A percentile compares a stretch with the other conserved stretches of the same genome.
phyloP scores from a whole-genome alignment of 2,329 filamentous ascomycete genomes.

The Pseudogymnoascus sp. region DNA sequence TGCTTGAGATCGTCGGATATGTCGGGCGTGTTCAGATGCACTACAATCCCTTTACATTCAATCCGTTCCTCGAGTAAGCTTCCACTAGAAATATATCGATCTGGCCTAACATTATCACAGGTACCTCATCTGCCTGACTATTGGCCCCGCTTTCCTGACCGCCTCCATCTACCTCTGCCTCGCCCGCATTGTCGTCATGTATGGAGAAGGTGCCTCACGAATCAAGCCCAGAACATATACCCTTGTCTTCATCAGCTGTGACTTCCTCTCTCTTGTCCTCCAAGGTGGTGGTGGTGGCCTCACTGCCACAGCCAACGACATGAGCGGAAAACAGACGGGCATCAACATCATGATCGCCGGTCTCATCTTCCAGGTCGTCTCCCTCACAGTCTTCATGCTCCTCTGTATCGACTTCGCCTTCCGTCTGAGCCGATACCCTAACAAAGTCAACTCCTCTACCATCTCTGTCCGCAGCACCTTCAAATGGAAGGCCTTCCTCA shows the following conservation, averaged over 20 bases:
- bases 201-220: conserved; percentile 43
- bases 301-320: conserved; percentile 29
- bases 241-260: conserved; percentile 47
- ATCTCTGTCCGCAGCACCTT: conserved; percentile 1
- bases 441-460: neutral
- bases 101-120: neutral
- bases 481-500: conserved; percentile 1
- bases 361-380: conserved; percentile 49
- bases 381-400: conserved; percentile 32
- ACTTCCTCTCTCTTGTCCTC: conserved; percentile 50
- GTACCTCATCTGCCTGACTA: conserved; percentile 37
- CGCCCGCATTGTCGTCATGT: conserved; percentile 47
- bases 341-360: conserved; percentile 52
- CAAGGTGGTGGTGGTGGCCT: conserved; percentile 52
- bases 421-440: conserved; percentile 14
- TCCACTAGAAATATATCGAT: neutral
- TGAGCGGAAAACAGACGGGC: conserved; percentile 32
- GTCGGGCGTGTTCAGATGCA: conserved; percentile 45
- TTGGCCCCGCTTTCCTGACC: conserved; percentile 45
- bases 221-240: conserved; percentile 45
- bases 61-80: conserved; percentile 49
- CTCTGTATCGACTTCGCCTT: conserved; percentile 22
- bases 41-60: conserved; percentile 47
- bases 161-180: conserved; percentile 58
- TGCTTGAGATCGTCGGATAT: conserved; percentile 48